Evolutionary conservation across 805 yeast species (phyloP).

Genomic region (Kuraishia borneana): DNA sequence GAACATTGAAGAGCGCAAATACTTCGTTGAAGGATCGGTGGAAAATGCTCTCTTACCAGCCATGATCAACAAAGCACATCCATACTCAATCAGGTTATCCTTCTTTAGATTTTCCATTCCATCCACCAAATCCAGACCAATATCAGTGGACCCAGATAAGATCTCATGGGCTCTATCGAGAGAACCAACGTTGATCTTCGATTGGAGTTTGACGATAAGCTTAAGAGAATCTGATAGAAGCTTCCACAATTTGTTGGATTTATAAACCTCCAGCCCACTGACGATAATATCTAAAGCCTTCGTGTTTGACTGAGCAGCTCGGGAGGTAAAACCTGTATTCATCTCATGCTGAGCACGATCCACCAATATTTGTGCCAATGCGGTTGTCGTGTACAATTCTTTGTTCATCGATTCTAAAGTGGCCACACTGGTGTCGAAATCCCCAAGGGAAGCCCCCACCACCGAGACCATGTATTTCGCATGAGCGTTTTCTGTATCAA

Average conservation of each 20-base stretch:
- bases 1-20: constrained; percentile 39
- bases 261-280: constrained; percentile 2
- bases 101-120: too few relatives aligned
- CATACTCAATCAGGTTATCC: constrained; percentile 7
- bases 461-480: constrained; percentile 59
- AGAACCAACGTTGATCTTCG: background rate
- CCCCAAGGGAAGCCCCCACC: constrained; percentile 51
- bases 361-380: constrained; percentile 47
- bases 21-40: constrained; percentile 20
- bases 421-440: constrained; percentile 51
- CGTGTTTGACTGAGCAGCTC: constrained; percentile 40
- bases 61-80: constrained; percentile 29
- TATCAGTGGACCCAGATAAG: constrained; percentile 3
- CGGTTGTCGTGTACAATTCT: constrained; percentile 19
- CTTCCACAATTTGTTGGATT: constrained; percentile 56
- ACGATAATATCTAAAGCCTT: constrained; percentile 22
- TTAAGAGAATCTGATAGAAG: constrained; percentile 36
- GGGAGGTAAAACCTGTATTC: constrained; percentile 51
- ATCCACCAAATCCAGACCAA: background rate
- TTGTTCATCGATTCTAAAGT: constrained; percentile 5
- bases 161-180: constrained; percentile 1
- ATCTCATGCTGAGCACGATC: constrained; percentile 42
- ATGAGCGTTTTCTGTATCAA: constrained; percentile 46
- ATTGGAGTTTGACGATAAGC: background rate
- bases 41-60: constrained; percentile 28